Base-by-base conservation (phyloP, 2,329 filamentous ascomycete genomes). In the Exophiala lecanii-corni region DNA sequence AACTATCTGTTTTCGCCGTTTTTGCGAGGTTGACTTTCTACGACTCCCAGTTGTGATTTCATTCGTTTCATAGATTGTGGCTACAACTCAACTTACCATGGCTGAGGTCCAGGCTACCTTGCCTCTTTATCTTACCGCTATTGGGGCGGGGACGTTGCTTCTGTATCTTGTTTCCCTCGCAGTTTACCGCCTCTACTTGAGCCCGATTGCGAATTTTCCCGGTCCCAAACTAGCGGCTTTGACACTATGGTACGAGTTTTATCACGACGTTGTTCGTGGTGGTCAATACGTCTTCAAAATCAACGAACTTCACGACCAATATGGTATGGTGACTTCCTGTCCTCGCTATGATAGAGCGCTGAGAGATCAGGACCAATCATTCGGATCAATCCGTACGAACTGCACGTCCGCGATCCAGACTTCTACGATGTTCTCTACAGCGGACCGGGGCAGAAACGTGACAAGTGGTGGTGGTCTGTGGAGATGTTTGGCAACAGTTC, bases 201-300 rank as follows among this genome's bases (percentile, higher is more conserved):
- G 47, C 34, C 55, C 56, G 2, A 35, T 57, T 12, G 42, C 45
- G 12, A 45, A 38, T 9, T 53, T 58, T 33, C 62, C 57, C 2
- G 64, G 59, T 5, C 53, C 59, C 1, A 61, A 53, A 28, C 30
- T 62, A 19, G 64, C 64, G 2, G 65, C 65, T 0, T 19, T 59
- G 2, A 46, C 50, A 56, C 57, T 21, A 37, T 50, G 15, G 55
- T 54, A 43, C 41, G 62, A 65, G 32, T 57, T 59, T 23, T 66
- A 66, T 34, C 61, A 59, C 38, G 59, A 68, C 28, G 42, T 65
- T 3, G 31, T 62, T 18, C 38, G 30, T 15, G 34, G 47, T 0
- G 66, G 65, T 0, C 49, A 50, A 9, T 68, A 62, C 34, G 47
- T 62, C 5, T 62, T 55, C 54, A 53, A 63, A 41, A 57, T 67